Base-by-base conservation (phyloP, 1,284 basidiomycete species). In the Mycosarcoma maydis region DNA sequence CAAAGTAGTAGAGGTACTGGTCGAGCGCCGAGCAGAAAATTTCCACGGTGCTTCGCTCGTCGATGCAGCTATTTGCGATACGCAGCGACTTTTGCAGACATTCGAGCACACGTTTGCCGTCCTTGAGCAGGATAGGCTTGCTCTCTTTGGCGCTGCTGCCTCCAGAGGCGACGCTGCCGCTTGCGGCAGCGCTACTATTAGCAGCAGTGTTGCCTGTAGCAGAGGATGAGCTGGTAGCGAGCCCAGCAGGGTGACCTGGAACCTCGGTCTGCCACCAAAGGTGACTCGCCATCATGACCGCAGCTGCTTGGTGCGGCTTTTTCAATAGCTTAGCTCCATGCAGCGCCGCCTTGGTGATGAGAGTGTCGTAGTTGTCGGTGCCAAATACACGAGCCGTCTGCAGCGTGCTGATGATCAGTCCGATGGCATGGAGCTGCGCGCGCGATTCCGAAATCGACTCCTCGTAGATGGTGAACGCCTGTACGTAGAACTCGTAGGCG, bases 1-100 rank as follows among this genome's bases (percentile, higher is more conserved):
- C 80, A 43, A 79, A 81, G 57, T 79, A 81, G 65, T 81, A 81
- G 27, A 81, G 66, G 53, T 81, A 81, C 60, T 79, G 76, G 49
- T 76, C 77, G 36, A 81, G 60, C 3, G 80, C 80, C 6, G 64
- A 66, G 50, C 78, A 78, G 40, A 80, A 77, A 57, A 81, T 80
- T 27, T 80, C 77, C n/a, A 80, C 73, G 7, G 77, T 76, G 26
- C 62, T 67, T 36, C 76, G 60, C 55, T 80, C 78, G 54, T 81
- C 75, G 52, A 81, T 78, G 65, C 78, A 81, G 39, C 68, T 71
- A 54, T 79, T 80, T 27, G 80, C 80, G 26, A 81, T 81, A 13
- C 80, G 67, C 30, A 81, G 64, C 23, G 78, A 66, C 55, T 81
- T 81, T 37, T 80, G 78, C 38, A 81, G 60, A 40, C 80, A 81